These are phyloP conservation scores for Effrenium voratum DNA, from an alignment of 73 alveolate genomes.

Conservation along the genomic window DNA sequence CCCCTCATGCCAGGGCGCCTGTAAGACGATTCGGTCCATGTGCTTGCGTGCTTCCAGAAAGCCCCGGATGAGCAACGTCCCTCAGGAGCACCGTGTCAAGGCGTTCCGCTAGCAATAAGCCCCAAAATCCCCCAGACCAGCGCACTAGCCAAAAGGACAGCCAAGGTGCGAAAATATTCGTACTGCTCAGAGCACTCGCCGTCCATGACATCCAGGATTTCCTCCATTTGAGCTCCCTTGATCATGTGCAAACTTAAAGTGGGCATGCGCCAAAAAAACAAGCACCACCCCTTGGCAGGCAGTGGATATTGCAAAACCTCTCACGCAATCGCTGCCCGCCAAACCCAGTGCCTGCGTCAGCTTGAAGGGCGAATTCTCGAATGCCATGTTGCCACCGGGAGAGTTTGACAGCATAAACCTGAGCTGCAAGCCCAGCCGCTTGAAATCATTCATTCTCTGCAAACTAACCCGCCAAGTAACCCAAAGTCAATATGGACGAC, in stretches of 20 bases:
- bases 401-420: constrained; percentile 95
- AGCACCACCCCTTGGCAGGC: too few species aligned
- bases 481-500: constrained; percentile 99
- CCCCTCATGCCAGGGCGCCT: constrained; percentile 70
- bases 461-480: constrained; percentile 89
- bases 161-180: constrained; percentile 96
- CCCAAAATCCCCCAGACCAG: not conserved
- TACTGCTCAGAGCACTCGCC: constrained; percentile 97
- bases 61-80: constrained; percentile 95
- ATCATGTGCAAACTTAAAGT: not conserved
- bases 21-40: constrained; percentile 96
- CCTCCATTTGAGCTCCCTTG: constrained; percentile 30
- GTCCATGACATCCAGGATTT: constrained; percentile 98
- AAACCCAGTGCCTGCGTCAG: constrained; percentile 98
- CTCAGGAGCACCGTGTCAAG: not conserved
- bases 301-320: too few species aligned
- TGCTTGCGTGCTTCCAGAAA: constrained; percentile 98
- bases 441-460: not conserved
- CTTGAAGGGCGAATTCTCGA: constrained; percentile 99
- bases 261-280: too few species aligned
- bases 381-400: constrained; percentile 98
- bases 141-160: constrained; percentile 63
- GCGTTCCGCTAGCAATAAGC: not conserved
- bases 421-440: not conserved
- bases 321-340: too few species aligned